A percentile compares a stretch with the other conserved stretches of the same genome.
Evolutionary conservation across 306 rosid genomes (phyloP).

Genomic region (Abrus pulchellus): DNA sequence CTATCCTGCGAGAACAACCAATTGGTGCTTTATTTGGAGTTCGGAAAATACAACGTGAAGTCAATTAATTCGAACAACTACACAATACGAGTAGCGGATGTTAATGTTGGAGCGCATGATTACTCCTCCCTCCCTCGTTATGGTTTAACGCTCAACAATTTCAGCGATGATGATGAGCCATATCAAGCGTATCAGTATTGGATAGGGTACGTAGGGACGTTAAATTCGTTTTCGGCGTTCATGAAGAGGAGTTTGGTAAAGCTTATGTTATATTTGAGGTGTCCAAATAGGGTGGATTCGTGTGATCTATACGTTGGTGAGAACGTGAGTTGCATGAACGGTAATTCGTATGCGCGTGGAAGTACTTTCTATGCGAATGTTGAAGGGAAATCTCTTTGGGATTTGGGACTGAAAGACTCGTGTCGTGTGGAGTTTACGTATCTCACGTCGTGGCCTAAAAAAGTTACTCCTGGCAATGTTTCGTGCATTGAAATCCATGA

Average conservation of each 20-base stretch:
- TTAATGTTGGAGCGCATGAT: background rate
- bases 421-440: conserved; percentile 26
- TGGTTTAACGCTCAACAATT: conserved; percentile 8
- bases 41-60: conserved; percentile 30
- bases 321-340: too few relatives aligned
- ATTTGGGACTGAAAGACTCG: conserved; percentile 5
- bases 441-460: conserved; percentile 13
- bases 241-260: background rate
- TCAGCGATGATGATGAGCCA: background rate
- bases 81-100: conserved; percentile 52
- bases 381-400: background rate
- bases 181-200: background rate
- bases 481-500: background rate
- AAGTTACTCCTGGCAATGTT: background rate
- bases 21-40: background rate
- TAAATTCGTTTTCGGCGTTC: too few relatives aligned
- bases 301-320: background rate
- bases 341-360: too few relatives aligned
- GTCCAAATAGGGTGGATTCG: background rate
- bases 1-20: conserved; percentile 24
- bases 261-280: background rate
- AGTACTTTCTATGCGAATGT: too few relatives aligned
- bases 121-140: conserved; percentile 12
- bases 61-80: conserved; percentile 44
- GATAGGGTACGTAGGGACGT: too few relatives aligned